These are phyloP conservation scores for Vitis hybrid DNA, from an alignment of 177 flowering plant genomes.

Conservation along the genomic window DNA sequence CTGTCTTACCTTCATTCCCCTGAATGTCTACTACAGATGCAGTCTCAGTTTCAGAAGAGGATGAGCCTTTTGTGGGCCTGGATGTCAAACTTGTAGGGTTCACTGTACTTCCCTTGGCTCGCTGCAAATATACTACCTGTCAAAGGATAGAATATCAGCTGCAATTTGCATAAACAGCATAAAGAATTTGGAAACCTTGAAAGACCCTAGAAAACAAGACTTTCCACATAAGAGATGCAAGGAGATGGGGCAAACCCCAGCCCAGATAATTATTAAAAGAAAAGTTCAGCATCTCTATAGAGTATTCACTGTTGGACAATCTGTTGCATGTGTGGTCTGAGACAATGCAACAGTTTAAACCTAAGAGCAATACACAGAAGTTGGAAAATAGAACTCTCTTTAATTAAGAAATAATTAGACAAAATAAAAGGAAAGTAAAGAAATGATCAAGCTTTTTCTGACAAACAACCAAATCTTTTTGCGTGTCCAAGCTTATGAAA, in stretches of 20 bases:
- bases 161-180: neutral
- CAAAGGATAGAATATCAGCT: conserved; percentile 15
- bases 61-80: conserved; percentile 37
- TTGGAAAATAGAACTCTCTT: too few species aligned
- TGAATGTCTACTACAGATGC: conserved; percentile 42
- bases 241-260: neutral
- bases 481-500: neutral
- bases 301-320: neutral
- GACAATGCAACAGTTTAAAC: neutral
- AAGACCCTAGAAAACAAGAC: neutral
- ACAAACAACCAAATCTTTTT: neutral
- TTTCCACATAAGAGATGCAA: neutral
- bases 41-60: conserved; percentile 40
- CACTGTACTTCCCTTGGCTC: conserved; percentile 44
- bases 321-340: neutral
- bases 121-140: conserved; percentile 85
- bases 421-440: too few species aligned
- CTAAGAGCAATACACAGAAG: neutral
- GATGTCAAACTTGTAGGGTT: conserved; percentile 35
- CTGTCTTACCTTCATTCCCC: conserved; percentile 42
- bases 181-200: neutral
- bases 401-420: too few species aligned
- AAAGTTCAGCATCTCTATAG: neutral
- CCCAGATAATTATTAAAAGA: neutral
- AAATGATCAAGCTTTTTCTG: neutral